Base-by-base conservation (phyloP, 2,329 filamentous ascomycete species). In the Orbilia ellipsospora region DNA sequence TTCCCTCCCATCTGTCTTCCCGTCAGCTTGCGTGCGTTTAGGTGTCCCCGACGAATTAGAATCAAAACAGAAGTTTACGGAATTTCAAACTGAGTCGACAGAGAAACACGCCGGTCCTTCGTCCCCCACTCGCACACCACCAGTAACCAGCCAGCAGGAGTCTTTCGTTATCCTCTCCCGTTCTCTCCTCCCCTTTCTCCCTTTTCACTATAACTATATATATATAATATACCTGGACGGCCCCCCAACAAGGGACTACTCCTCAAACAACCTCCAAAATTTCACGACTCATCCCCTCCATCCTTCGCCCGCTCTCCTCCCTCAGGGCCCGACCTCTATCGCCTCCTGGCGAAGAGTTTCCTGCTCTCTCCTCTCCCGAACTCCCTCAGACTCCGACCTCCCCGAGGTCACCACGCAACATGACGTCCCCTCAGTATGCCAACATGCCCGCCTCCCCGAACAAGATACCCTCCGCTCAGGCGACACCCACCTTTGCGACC, bases 261-360 rank as follows among this genome's bases (percentile, higher is more conserved):
- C 72, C 72, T 69, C 64, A 69, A 75, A 75, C 72, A 69, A 64
- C 64, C 64, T 69, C 72, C 72, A 75, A 75, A 75, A 75, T 75
- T 75, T 75, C 72, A 75, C 72, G 72, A 75, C 72, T 75, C 72
- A 75, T 75, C 64, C 72, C 72, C 63, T 75, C 72, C 56, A 59
- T 77, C 64, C 73, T 77, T 64, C 73, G 73, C 73, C 73, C 73
- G 73, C 73, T 77, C 73, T 77, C 73, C 67, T 77, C 67, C 73
- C 73, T 77, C 73, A 70, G 61, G 73, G 73, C 60, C 23, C 54
- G 73, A 62, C 73, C 73, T 77, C 73, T 72, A 50, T 77, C 73
- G 65, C 73, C 73, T 20, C 73, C 60, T 52, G 67, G 73, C 73
- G 67, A 77, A 48, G 66, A 70, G 73, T 77, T 77, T 50, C 73